These are phyloP conservation scores for Diaporthe sp. DNA, from an alignment of 2,329 filamentous ascomycete genomes.

Conservation along the genomic window DNA sequence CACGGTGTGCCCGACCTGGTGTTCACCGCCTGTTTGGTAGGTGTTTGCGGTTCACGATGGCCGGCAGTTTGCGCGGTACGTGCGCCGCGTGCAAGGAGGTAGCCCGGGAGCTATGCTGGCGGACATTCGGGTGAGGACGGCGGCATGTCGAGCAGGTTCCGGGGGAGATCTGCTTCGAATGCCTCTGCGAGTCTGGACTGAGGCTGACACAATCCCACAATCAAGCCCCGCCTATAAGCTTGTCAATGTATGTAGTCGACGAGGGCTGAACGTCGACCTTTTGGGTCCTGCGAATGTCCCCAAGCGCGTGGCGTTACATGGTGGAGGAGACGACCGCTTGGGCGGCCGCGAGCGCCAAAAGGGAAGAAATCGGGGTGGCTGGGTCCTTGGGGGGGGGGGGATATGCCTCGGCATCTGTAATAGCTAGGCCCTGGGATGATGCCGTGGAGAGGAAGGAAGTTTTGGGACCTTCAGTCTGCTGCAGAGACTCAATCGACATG, in stretches of 20 bases:
- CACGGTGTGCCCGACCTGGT: neutral
- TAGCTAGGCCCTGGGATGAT: neutral
- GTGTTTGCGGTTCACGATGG: constrained; percentile 31
- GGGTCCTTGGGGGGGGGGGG: neutral
- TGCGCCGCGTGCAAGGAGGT: neutral
- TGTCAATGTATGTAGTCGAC: neutral
- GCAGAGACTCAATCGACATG: neutral
- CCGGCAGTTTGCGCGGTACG: constrained; percentile 37
- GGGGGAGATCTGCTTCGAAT: neutral
- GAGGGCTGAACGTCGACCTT: neutral
- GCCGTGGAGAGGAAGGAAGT: neutral
- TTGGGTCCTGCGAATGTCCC: neutral
- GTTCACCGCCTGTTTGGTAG: constrained; percentile 40
- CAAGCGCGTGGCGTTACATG: constrained; percentile 14
- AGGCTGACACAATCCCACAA: neutral
- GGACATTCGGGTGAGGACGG: constrained; percentile 43
- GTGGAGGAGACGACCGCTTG: neutral
- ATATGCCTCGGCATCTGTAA: neutral
- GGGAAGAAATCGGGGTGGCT: constrained; percentile 11
- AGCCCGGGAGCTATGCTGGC: constrained; percentile 6
- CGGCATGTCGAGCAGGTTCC: constrained; percentile 46
- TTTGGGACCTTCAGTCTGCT: neutral
- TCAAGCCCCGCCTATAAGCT: neutral
- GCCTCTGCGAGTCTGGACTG: neutral
- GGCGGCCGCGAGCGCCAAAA: neutral